These are phyloP conservation scores for Termitomyces sp. DNA, from an alignment of 768 basidiomycete species.

Conservation along the genomic window DNA sequence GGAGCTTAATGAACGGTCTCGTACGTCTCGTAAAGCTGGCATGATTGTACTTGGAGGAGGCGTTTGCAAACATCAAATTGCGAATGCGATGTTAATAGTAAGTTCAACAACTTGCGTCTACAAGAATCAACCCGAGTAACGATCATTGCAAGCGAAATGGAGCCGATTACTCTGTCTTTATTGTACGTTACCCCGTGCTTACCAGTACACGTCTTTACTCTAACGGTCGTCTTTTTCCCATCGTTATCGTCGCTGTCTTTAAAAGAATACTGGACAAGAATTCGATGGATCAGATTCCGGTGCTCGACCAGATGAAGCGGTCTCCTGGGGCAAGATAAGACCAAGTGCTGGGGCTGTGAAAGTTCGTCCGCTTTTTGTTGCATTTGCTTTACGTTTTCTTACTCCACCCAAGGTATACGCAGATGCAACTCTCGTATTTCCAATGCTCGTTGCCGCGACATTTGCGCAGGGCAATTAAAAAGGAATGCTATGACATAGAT, in stretches of 20 bases:
- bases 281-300: conserved; percentile 99
- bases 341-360: conserved; percentile 80
- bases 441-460: conserved; percentile 90
- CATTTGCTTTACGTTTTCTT: conserved; percentile 3
- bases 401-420: conserved; percentile 60
- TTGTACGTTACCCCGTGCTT: conserved; percentile 43
- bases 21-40: conserved; percentile 88
- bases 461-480: conserved; percentile 51
- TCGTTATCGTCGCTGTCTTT: neutral
- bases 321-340: conserved; percentile 98
- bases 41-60: conserved; percentile 99
- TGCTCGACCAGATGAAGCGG: conserved; percentile 93
- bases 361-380: conserved; percentile 30
- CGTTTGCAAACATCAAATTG: conserved; percentile 99
- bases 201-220: neutral
- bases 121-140: neutral
- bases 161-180: conserved; percentile 95
- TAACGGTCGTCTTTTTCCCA: neutral
- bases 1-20: conserved; percentile 80
- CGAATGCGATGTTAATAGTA: conserved; percentile 99
- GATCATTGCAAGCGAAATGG: conserved; percentile 74
- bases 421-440: conserved; percentile 97
- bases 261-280: conserved; percentile 95
- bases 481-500: neutral
- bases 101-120: conserved; percentile 17